Evolutionary conservation across 106 monocot species (phyloP), one percentile per base, ranked within the genome.

Genomic region (Alisma plantagoaquatica): DNA sequence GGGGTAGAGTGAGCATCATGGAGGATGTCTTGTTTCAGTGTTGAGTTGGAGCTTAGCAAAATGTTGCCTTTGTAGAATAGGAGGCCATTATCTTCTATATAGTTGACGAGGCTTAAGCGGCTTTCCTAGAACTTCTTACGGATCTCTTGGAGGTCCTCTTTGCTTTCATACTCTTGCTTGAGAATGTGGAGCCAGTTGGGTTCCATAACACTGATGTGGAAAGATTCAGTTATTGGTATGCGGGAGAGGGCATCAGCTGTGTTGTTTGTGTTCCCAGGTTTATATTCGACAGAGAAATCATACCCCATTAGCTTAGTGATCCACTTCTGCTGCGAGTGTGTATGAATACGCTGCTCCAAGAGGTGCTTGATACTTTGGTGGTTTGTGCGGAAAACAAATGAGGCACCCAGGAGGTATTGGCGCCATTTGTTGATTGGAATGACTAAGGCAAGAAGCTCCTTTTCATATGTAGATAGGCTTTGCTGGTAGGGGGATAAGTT

Each of bases 211-310:
- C 0, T 56, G 56, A 19, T 56, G 18, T 30, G 28, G 9, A 30
- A 9, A 29, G 31, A 38, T 14, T 38, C 35, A 14, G 35, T 38
- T 38, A 6, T 38, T 38, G 9, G 5, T 14, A 14, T 38, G n/a
- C 32, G 56, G 2, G 1, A 56, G 17, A 56, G 31, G n/a, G 17
- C 56, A 56, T 56, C 33, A 8, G 33, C 56, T 11, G 19, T 35
- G 1, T 19, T 22, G 33, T 56, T 56, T 1, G 15, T 2, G 16
- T 9, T 56, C 21, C 56, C 1, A 14, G 20, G 12, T 23, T 56
- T 38, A 23, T 33, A 56, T 35, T 33, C 17, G 23, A 56, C 12
- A 3, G 17, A 10, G 31, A 56, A 56, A 17, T 38, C 29, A 33
- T 20, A 56, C 0, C 32, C 31, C 12, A 33, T 17, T 6, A 56